A percentile compares a stretch with the other conserved stretches of the same genome.
Evolutionary conservation across 306 rosid genomes (phyloP).

Genomic region (Oemleria cerasiformis): DNA sequence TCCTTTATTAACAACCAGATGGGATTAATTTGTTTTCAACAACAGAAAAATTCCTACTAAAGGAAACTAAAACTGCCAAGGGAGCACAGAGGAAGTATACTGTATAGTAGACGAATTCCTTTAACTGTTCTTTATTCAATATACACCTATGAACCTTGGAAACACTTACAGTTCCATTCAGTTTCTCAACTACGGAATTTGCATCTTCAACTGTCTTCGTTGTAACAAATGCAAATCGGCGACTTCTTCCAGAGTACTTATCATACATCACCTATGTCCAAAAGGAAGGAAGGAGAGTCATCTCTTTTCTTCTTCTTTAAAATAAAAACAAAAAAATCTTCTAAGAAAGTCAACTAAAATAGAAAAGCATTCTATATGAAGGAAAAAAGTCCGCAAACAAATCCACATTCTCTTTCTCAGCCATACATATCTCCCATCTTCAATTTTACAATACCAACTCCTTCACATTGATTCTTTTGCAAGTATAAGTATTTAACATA

Average conservation of each 20-base stretch:
- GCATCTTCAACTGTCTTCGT: constrained; percentile 86
- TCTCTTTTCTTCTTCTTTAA: neutral
- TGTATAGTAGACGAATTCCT: neutral
- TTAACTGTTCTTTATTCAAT: neutral
- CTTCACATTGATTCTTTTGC: neutral
- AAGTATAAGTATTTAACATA: neutral
- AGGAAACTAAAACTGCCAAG: neutral
- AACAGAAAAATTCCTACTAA: constrained; percentile 2
- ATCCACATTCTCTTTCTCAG: neutral
- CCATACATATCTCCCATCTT: neutral
- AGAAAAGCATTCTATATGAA: no score
- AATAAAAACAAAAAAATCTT: no score
- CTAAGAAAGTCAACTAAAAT: neutral
- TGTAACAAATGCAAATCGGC: constrained; percentile 85
- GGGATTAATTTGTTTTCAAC: constrained; percentile 10
- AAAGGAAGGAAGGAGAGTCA: constrained; percentile 16
- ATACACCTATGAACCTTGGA: neutral
- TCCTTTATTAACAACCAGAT: constrained; percentile 47
- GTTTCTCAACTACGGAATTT: constrained; percentile 67
- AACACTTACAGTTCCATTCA: constrained; percentile 77
- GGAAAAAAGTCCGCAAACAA: neutral
- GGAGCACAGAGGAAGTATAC: neutral
- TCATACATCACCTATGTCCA: constrained; percentile 81
- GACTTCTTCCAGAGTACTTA: constrained; percentile 88
- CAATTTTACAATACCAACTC: neutral